Evolutionary conservation across 306 rosid genomes (phyloP).

Genomic region (Trifolium subterraneum): DNA sequence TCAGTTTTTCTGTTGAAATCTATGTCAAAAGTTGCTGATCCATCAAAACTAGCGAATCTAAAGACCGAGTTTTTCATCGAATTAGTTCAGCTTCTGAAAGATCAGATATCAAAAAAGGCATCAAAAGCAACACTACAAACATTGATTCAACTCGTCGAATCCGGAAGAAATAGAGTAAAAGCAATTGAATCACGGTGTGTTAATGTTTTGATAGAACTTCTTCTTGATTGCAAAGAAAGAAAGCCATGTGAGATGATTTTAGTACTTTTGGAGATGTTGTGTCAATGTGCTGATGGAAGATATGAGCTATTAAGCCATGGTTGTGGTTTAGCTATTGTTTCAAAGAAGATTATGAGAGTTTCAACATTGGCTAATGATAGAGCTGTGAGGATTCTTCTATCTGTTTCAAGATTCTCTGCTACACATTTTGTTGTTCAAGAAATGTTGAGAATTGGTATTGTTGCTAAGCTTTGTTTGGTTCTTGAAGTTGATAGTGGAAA

Average conservation of each 20-base stretch:
- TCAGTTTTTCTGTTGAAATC: constrained; percentile 66
- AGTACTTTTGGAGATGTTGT: constrained; percentile 55
- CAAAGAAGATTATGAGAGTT: constrained; percentile 79
- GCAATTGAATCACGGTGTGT: constrained; percentile 72
- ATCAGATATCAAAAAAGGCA: constrained; percentile 62
- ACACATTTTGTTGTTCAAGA: constrained; percentile 59
- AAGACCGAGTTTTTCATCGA: constrained; percentile 52
- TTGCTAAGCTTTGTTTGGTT: constrained; percentile 71
- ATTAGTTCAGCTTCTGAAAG: constrained; percentile 55
- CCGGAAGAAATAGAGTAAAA: constrained; percentile 72
- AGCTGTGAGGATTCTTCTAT: constrained; percentile 65
- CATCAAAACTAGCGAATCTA: constrained; percentile 22
- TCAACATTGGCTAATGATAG: constrained; percentile 68
- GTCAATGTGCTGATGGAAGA: constrained; percentile 79
- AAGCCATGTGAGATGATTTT: constrained; percentile 67
- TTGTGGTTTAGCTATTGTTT: constrained; percentile 73
- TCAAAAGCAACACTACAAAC: constrained; percentile 59
- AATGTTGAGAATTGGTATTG: constrained; percentile 76
- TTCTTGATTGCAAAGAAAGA: constrained; percentile 57
- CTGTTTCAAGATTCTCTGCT: constrained; percentile 61
- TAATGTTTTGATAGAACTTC: constrained; percentile 56
- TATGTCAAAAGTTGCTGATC: constrained; percentile 55
- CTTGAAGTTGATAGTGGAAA: constrained; percentile 73
- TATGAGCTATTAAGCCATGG: constrained; percentile 68
- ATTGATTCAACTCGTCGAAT: constrained; percentile 51